Evolutionary conservation across 768 basidiomycete species (phyloP).

Genomic region (Thelephora ganbajun): DNA sequence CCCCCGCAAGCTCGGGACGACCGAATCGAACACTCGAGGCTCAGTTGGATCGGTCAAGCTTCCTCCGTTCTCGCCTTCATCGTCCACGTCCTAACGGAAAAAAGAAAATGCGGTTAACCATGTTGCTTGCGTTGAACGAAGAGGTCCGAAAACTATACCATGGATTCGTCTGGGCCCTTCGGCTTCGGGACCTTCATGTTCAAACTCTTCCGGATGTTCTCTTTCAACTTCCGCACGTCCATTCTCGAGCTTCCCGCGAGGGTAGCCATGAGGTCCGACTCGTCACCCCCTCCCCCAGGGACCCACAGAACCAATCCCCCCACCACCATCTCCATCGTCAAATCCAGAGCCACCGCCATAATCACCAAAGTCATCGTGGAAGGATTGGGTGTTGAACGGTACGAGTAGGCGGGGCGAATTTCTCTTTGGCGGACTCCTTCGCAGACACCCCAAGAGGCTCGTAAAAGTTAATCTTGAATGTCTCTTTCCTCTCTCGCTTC

Average conservation of each 20-base stretch:
- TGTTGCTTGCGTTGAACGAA: constrained; percentile 33
- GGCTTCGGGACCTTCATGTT: constrained; percentile 90
- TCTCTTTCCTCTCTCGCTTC: constrained; percentile 64
- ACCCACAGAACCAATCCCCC: constrained; percentile 77
- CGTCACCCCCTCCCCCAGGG: constrained; percentile 66
- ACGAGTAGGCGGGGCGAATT: too few species aligned
- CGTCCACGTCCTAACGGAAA: constrained; percentile 4
- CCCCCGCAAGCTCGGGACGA: constrained; percentile 67
- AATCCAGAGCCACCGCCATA: constrained; percentile 48
- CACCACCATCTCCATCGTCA: constrained; percentile 41
- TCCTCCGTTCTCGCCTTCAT: too few species aligned
- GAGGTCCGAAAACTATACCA: too few species aligned
- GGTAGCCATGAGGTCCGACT: constrained; percentile 76
- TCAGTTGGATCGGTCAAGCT: too few species aligned
- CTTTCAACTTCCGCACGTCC: too few species aligned
- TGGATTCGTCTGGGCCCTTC: constrained; percentile 94
- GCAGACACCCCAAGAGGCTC: too few species aligned
- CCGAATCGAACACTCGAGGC: constrained; percentile 61
- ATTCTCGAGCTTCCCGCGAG: too few species aligned
- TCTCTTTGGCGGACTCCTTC: too few species aligned
- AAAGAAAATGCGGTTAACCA: constrained; percentile 20
- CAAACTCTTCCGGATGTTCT: too few species aligned
- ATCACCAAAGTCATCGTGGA: constrained; percentile 84
- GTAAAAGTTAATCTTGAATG: constrained; percentile 75
- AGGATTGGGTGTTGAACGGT: constrained; percentile 94